These are phyloP conservation scores for Akebia trifoliata DNA, from an alignment of 164 flowering plant species.

Conservation along the genomic window DNA sequence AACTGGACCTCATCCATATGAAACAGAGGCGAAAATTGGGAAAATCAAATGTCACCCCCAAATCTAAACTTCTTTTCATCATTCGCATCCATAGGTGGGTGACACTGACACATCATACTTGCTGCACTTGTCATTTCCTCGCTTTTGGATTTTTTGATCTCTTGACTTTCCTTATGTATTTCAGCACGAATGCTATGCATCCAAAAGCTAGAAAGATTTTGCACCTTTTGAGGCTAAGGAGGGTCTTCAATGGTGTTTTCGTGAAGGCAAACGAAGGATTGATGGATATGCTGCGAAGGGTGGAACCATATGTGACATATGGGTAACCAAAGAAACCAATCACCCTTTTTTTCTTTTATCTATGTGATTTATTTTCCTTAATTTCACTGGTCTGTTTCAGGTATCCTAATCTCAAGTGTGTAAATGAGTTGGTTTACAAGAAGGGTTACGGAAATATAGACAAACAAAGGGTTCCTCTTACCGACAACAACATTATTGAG, in stretches of 20 bases:
- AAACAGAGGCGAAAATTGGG: constrained; percentile 47
- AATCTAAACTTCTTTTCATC: constrained; percentile 58
- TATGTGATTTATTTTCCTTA: not conserved
- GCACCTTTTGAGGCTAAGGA: constrained; percentile 40
- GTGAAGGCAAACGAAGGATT: constrained; percentile 50
- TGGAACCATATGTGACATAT: constrained; percentile 80
- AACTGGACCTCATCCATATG: constrained; percentile 66
- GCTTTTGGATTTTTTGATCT: not conserved
- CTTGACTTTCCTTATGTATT: constrained; percentile 4
- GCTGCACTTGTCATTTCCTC: not conserved
- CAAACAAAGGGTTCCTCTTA: constrained; percentile 61
- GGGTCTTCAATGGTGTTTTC: constrained; percentile 55
- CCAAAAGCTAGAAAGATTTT: constrained; percentile 54
- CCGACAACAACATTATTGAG: constrained; percentile 77
- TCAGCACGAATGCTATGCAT: constrained; percentile 70
- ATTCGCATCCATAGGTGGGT: constrained; percentile 76
- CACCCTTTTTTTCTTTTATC: not conserved
- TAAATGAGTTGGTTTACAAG: constrained; percentile 78
- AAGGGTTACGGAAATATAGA: constrained; percentile 57
- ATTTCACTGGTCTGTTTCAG: constrained; percentile 27
- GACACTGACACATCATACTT: not conserved
- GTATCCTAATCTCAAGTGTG: constrained; percentile 73
- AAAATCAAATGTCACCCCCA: constrained; percentile 16
- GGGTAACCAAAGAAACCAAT: constrained; percentile 49
- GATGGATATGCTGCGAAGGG: constrained; percentile 49